Evolutionary conservation across 2,329 filamentous ascomycete genomes (phyloP).

Genomic region (Penicillium hordei): DNA sequence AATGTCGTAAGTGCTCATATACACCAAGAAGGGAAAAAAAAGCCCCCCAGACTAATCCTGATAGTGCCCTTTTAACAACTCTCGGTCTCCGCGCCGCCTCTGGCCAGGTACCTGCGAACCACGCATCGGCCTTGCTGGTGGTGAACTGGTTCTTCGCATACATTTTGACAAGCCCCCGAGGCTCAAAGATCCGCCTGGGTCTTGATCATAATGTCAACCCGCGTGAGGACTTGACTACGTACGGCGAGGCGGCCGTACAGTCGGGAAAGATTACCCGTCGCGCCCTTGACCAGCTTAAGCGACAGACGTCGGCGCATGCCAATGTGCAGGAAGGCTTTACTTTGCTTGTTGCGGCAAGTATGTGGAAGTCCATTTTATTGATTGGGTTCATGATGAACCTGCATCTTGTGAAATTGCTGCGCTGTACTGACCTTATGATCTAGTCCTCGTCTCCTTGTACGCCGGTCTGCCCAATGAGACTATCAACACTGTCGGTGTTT

Average conservation of each 20-base stretch:
- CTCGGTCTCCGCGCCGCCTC: slow-evolving; percentile 26
- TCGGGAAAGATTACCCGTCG: slow-evolving; percentile 38
- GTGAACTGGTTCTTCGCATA: slow-evolving; percentile 45
- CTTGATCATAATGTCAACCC: slow-evolving; percentile 43
- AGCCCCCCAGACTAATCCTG: not conserved
- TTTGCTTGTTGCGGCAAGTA: slow-evolving; percentile 39
- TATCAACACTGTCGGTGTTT: slow-evolving; percentile 39
- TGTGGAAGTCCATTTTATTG: not conserved
- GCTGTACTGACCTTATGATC: not conserved
- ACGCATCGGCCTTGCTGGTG: slow-evolving; percentile 36
- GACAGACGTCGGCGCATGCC: slow-evolving; percentile 39
- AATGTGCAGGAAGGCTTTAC: slow-evolving; percentile 38
- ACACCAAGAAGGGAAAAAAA: fast-evolving
- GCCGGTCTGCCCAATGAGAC: slow-evolving; percentile 35
- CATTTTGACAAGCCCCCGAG: slow-evolving; percentile 37
- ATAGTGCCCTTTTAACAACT: slow-evolving; percentile 23
- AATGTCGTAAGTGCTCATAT: slow-evolving; percentile 1
- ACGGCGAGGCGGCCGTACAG: slow-evolving; percentile 38
- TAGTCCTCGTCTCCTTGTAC: slow-evolving; percentile 37
- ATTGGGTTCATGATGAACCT: not conserved
- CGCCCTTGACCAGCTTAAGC: slow-evolving; percentile 38
- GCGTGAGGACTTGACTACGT: slow-evolving; percentile 39
- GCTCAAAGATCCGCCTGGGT: slow-evolving; percentile 32
- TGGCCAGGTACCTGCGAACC: slow-evolving; percentile 21
- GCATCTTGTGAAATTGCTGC: not conserved